Base-by-base conservation (phyloP, 192 early-diverging fungal species). In the Spinellus fusiger region DNA sequence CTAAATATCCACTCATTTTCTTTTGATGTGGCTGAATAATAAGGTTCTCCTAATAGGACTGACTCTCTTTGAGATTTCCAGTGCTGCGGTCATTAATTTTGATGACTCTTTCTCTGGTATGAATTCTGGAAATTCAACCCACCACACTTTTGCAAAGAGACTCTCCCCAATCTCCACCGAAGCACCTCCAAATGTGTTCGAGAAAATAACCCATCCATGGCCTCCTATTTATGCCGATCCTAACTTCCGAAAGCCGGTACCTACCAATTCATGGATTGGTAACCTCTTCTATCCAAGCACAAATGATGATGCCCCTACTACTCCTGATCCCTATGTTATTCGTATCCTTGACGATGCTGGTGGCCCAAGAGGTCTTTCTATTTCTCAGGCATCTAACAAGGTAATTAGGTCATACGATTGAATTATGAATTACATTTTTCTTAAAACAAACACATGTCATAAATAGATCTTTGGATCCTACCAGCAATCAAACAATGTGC, bases 211-310 rank as follows among this genome's bases (percentile, higher is more conserved):
- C 13, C 69, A 70, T 22, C 69, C 69, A 27, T 60, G 40, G 16
- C 37, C 34, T 32, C 62, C 62, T 0, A 10, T 52, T 56, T 70
- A 60, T 49, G 59, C 56, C 9, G 48, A 54, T 12, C 23, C 37
- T n/a, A 50, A 35, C 5, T 27, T 54, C 12, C 37, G 54, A 12
- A 27, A 22, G 18, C 37, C 60, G 13, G 66, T 67, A 1, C 71
- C 71, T 20, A 73, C 71, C 18, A 68, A 68, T 54, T 67, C 71
- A 4, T 73, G 71, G 71, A 48, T 68, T 0, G 51, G 57, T 22
- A 73, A 73, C 46, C 48, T 73, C 13, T 73, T 73, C 28, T 73
- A 62, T 32, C 47, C 71, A 10, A 73, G 71, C 34, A 23, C 32
- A 3, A 22, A 68, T 18, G 48, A 68, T 16, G 18, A 48, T 18